Evolutionary conservation across 164 flowering plant genomes (phyloP).

Genomic region (Tinospora cordifolia): DNA sequence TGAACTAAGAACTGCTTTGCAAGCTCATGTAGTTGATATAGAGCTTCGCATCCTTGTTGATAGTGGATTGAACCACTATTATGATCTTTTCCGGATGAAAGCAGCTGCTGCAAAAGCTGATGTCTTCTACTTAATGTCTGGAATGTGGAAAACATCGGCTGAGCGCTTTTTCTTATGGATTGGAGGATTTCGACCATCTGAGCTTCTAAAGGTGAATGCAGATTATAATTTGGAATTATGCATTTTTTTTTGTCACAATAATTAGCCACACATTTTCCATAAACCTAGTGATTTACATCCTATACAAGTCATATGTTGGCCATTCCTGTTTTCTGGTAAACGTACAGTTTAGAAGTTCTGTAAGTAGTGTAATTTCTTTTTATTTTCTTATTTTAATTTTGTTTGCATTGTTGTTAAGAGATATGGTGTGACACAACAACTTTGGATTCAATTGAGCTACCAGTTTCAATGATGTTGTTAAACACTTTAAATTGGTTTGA

Average conservation of each 20-base stretch:
- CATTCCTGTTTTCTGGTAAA: too few relatives aligned
- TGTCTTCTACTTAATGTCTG: slow-evolving; percentile 79
- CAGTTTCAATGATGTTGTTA: background rate
- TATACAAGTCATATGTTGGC: background rate
- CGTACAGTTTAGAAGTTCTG: too few relatives aligned
- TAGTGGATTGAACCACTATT: slow-evolving; percentile 59
- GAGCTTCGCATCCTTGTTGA: slow-evolving; percentile 49
- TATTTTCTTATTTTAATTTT: too few relatives aligned
- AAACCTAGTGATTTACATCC: background rate
- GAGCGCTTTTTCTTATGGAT: slow-evolving; percentile 91
- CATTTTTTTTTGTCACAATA: background rate
- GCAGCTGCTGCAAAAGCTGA: slow-evolving; percentile 67
- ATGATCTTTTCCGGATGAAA: slow-evolving; percentile 72
- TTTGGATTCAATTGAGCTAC: background rate
- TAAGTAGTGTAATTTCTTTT: too few relatives aligned
- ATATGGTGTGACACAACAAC: too few relatives aligned
- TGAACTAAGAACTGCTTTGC: slow-evolving; percentile 58
- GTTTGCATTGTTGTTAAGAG: too few relatives aligned
- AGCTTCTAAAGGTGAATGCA: slow-evolving; percentile 63
- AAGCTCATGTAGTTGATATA: slow-evolving; percentile 37
- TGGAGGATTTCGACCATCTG: slow-evolving; percentile 96
- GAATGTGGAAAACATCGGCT: slow-evolving; percentile 83
- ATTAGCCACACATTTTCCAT: background rate
- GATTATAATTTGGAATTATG: background rate
- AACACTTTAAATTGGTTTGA: too few relatives aligned